These are phyloP conservation scores for Cytospora leucostoma DNA, from an alignment of 2,329 filamentous ascomycete species.

Conservation along the genomic window DNA sequence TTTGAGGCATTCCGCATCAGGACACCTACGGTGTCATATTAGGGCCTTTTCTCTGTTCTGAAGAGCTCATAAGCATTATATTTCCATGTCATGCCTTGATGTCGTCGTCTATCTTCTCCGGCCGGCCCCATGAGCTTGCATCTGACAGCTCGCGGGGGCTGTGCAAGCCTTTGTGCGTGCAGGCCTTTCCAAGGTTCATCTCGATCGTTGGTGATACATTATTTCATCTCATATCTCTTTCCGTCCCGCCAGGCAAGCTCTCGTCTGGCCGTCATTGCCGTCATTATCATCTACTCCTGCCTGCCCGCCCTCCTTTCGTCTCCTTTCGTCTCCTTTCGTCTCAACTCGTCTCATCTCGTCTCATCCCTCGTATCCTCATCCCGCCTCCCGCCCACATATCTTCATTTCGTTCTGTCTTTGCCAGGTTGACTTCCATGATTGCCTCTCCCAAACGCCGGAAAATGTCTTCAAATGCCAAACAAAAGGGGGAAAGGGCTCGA, in stretches of 20 bases:
- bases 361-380: conserved; percentile 14
- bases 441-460: conserved; percentile 19
- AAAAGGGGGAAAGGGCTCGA: neutral
- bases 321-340: conserved; percentile 12
- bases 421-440: conserved; percentile 1
- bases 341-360: conserved; percentile 8
- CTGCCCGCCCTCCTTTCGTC: conserved; percentile 7
- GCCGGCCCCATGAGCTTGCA: conserved; percentile 1
- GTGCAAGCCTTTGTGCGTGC: neutral
- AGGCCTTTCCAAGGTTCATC: neutral
- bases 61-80: conserved; percentile 21
- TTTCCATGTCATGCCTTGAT: conserved; percentile 3
- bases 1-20: neutral
- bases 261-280: conserved; percentile 6
- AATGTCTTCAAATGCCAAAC: conserved; percentile 9
- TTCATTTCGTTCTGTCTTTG: neutral
- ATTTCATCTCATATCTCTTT: conserved; percentile 2
- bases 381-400: conserved; percentile 6
- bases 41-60: neutral
- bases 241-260: conserved; percentile 10
- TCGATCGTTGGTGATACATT: conserved; percentile 10
- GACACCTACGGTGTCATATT: neutral
- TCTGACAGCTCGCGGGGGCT: neutral
- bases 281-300: conserved; percentile 10
- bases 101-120: conserved; percentile 11